Conservation (phyloP, 176 grass and related monocot species). For the Puya raimondii region DNA sequence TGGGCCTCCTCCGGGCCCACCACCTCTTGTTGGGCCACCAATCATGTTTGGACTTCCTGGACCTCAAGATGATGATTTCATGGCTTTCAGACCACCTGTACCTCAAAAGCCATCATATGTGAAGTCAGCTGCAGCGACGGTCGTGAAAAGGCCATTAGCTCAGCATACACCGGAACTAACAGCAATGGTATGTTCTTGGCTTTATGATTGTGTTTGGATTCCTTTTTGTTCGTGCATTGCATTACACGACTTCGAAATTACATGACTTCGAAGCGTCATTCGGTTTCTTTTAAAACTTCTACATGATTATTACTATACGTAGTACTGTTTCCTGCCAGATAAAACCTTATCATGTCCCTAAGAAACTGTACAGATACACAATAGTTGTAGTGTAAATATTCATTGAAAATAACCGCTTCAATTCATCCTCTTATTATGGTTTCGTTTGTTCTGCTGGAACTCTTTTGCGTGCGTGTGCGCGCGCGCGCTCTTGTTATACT, state of each 20-base stretch:
- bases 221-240: not conserved
- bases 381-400: too few species aligned
- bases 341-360: too few species aligned
- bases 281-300: not conserved
- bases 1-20: slow-evolving; percentile 59
- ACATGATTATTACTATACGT: too few species aligned
- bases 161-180: slow-evolving; percentile 95
- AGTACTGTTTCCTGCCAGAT: too few species aligned
- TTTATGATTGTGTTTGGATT: not conserved
- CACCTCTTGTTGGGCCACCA: slow-evolving; percentile 43
- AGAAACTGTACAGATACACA: too few species aligned
- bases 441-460: too few species aligned
- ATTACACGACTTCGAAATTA: slow-evolving; percentile 10
- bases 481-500: too few species aligned
- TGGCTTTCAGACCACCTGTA: slow-evolving; percentile 44
- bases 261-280: slow-evolving; percentile 9
- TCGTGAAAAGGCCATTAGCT: slow-evolving; percentile 92
- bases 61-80: slow-evolving; percentile 45
- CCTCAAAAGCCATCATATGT: slow-evolving; percentile 95
- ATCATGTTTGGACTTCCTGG: slow-evolving; percentile 36
- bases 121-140: slow-evolving; percentile 89
- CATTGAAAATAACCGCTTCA: too few species aligned
- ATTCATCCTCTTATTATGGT: too few species aligned
- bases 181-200: slow-evolving; percentile 65
- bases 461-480: too few species aligned